Conservation (phyloP, 495 filamentous ascomycete species). For the Haplographium delicatum region DNA sequence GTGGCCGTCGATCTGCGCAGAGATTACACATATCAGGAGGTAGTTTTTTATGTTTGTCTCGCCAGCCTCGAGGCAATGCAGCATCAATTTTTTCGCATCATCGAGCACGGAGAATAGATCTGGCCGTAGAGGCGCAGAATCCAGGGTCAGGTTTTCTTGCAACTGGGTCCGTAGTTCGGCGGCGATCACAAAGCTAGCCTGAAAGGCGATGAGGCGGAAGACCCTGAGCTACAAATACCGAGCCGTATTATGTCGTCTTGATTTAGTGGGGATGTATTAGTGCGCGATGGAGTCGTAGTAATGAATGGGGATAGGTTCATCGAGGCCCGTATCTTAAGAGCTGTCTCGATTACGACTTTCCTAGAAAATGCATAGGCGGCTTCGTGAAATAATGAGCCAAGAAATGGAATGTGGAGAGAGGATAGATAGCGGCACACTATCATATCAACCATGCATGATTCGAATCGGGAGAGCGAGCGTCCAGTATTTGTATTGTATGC, state of each 20-base stretch:
- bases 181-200: conserved; percentile 39
- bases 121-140: conserved; percentile 35
- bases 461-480: conserved; percentile 25
- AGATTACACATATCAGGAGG: conserved; percentile 36
- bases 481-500: conserved; percentile 20
- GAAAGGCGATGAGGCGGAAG: conserved; percentile 37
- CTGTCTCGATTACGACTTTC: conserved; percentile 38
- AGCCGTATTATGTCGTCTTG: conserved; percentile 39
- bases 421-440: conserved; percentile 33
- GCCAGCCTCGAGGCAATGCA: conserved; percentile 39
- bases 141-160: conserved; percentile 44
- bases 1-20: conserved; percentile 40
- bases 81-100: conserved; percentile 39
- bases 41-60: conserved; percentile 56
- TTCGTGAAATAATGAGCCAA: conserved; percentile 27
- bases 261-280: conserved; percentile 16
- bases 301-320: conserved; percentile 32
- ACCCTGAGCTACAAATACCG: conserved; percentile 41
- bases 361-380: conserved; percentile 37
- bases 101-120: conserved; percentile 44
- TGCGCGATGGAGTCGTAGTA: conserved; percentile 17
- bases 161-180: conserved; percentile 45
- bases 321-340: conserved; percentile 44
- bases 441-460: conserved; percentile 30
- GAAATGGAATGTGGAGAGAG: conserved; percentile 37